Base-by-base conservation (phyloP, 2,329 filamentous ascomycete species). In the Hymenoscyphus linearis region DNA sequence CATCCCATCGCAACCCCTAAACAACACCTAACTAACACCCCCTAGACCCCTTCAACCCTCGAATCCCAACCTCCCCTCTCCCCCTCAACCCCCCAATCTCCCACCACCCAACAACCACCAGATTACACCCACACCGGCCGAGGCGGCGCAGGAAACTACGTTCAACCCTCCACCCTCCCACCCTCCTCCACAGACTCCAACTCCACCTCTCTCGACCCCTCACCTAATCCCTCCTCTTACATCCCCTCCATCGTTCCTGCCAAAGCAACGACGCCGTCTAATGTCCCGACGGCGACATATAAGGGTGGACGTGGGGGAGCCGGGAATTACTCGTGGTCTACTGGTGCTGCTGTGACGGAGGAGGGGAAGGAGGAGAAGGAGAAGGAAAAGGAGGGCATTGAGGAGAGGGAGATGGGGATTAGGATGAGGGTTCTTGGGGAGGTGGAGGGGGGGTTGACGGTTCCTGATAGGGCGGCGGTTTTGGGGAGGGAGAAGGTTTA, bases 71-170 rank as follows among this genome's bases (percentile, higher is more conserved):
- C 50, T 36, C 12, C 60, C 55, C 40, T 66, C 63, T 44, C 44
- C 18, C 1, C 22, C 22, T n/a, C 34, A 59, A 60, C 57, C 25
- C 59, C 58, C 52, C 69, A 62, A 60, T 66, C 62, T 65, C 76
- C 68, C 22, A 59, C 59, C 52, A 69, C 63, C 60, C 67, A 62
- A 65, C 76, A 68, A 68, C 67, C 56, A 18, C 68, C 70, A 36
- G 64, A 68, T 54, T 79, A 79, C 73, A 67, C 74, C 25, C 71
- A 71, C 64, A 68, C 69, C 52, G 85, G 85, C 59, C 81, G 85
- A 61, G 85, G 85, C 65, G 85, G 85, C 22, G 83, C 84, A 1
- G 85, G 85, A 40, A 88, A 88, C 75, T 85, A 80, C 69, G 71
- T 79, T 58, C 60, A 64, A n/a, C 66, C 69, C 10, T 59, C 61